These are phyloP conservation scores for Starmerella geochares DNA, from an alignment of 805 yeast genomes.

Conservation along the genomic window DNA sequence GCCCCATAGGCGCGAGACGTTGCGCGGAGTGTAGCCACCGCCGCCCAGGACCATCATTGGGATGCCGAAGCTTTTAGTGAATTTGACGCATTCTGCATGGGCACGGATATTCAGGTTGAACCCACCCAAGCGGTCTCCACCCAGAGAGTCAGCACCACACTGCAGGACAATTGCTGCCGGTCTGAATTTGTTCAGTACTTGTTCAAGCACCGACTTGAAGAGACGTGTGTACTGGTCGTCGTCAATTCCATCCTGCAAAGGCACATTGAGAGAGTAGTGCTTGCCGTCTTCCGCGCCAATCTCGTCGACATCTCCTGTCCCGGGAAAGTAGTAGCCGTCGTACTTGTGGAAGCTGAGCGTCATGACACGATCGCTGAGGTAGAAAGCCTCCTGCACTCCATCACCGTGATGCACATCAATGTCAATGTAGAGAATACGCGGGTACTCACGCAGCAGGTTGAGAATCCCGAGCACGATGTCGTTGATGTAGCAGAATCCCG, in stretches of 20 bases:
- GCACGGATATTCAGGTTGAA: slow-evolving; percentile 88
- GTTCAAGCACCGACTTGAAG: slow-evolving; percentile 75
- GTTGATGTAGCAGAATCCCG: slow-evolving; percentile 84
- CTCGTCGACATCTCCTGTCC: slow-evolving; percentile 79
- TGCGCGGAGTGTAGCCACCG: slow-evolving; percentile 96
- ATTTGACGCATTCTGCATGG: slow-evolving; percentile 92
- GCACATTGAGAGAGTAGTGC: slow-evolving; percentile 75
- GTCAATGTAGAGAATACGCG: slow-evolving; percentile 78
- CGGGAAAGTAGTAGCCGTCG: slow-evolving; percentile 84
- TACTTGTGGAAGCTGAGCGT: slow-evolving; percentile 85
- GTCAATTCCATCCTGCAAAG: slow-evolving; percentile 85
- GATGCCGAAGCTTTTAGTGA: slow-evolving; percentile 70
- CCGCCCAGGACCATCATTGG: slow-evolving; percentile 95
- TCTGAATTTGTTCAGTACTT: slow-evolving; percentile 73
- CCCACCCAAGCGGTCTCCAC: slow-evolving; percentile 92
- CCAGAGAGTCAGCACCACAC: slow-evolving; percentile 95
- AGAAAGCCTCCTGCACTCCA: slow-evolving; percentile 91
- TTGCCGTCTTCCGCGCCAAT: slow-evolving; percentile 78
- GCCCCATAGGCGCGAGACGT: slow-evolving; percentile 92
- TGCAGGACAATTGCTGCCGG: slow-evolving; percentile 96
- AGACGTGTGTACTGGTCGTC: slow-evolving; percentile 58
- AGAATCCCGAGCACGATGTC: slow-evolving; percentile 80
- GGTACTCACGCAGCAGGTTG: slow-evolving; percentile 68
- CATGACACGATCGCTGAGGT: slow-evolving; percentile 84
- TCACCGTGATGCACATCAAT: slow-evolving; percentile 92